phyloP scores from a whole-genome alignment of 1,284 basidiomycete genomes.

The Boletellus deceptivus region DNA sequence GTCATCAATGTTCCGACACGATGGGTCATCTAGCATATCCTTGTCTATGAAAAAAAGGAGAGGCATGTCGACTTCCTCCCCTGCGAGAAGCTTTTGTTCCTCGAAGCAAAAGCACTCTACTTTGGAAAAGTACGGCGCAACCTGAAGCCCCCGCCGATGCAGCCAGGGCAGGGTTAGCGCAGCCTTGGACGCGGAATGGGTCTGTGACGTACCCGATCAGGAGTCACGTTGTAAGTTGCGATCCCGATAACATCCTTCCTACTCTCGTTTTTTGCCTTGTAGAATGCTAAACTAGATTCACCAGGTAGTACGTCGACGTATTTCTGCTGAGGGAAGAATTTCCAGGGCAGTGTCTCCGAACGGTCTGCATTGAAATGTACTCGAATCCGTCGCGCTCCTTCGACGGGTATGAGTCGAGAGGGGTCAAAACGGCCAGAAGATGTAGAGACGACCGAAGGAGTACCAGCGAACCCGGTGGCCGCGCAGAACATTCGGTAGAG shows the following conservation, averaged over 20 bases:
- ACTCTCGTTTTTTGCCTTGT: constrained; percentile 88
- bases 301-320: constrained; percentile 91
- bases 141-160: constrained; percentile 43
- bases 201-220: constrained; percentile 68
- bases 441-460: constrained; percentile 68
- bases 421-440: constrained; percentile 79
- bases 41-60: constrained; percentile 99
- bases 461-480: constrained; percentile 95
- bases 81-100: constrained; percentile 92
- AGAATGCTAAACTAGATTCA: constrained; percentile 96
- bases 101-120: constrained; percentile 99
- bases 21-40: constrained; percentile 91
- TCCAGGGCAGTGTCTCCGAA: constrained; percentile 90
- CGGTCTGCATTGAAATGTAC: constrained; percentile 96
- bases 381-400: constrained; percentile 75
- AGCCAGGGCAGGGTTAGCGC: not conserved
- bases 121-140: constrained; percentile 98
- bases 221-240: constrained; percentile 97
- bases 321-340: constrained; percentile 88
- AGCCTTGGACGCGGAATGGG: not conserved
- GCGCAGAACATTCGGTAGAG: constrained; percentile 98
- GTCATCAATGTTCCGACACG: constrained; percentile 84
- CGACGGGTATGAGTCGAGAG: constrained; percentile 76
- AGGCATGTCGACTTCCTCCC: constrained; percentile 98
- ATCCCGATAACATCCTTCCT: constrained; percentile 94